Evolutionary conservation across 2,329 filamentous ascomycete genomes (phyloP), one percentile per base, ranked within the genome.

Genomic region (Epichloe festucae): DNA sequence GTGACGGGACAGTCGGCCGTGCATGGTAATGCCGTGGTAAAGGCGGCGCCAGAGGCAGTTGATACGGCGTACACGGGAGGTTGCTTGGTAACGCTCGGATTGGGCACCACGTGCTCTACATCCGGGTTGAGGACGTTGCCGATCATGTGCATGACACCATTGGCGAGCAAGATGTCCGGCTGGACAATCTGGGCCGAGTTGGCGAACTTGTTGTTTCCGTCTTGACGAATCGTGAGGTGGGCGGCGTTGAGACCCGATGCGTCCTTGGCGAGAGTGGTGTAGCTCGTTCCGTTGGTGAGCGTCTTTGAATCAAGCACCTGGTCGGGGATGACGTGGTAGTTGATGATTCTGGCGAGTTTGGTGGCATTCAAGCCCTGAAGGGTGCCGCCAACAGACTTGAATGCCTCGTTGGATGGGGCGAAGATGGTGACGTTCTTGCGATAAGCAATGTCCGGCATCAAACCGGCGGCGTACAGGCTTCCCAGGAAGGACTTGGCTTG

Each of bases 291-390:
- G 53, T 64, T 50, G 67, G 68, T 56, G 17, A 74, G 63, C 39
- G 59, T 53, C 1, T 68, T 65, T 17, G 74, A 77, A 60, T 81
- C 81, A 2, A 73, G 64, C 2, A 82, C 71, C 6, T 68, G 67
- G 49, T 70, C 72, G n/a, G 73, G 71, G 44, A 87, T 66, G 49
- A 86, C 72, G 62, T 88, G 84, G 66, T 87, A 87, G 27, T 72
- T 66, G 36, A 87, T 70, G 48, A 86, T 73, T 31, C 63, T 63
- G 2, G 70, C 63, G 1, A 85, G 68, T 14, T 78, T 63, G 4
- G 71, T 63, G 0, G 65, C 61, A 23, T 70, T 70, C 34, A 82
- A 63, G 52, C 72, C 71, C 31, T 65, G 62, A 11, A 80, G 60
- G 27, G 73, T 67, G 48, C 72, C 77, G 52, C 75, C 78, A 43